These are phyloP conservation scores for Fraxinus dipetala DNA, from an alignment of 305 asterid genomes.

Conservation along the genomic window DNA sequence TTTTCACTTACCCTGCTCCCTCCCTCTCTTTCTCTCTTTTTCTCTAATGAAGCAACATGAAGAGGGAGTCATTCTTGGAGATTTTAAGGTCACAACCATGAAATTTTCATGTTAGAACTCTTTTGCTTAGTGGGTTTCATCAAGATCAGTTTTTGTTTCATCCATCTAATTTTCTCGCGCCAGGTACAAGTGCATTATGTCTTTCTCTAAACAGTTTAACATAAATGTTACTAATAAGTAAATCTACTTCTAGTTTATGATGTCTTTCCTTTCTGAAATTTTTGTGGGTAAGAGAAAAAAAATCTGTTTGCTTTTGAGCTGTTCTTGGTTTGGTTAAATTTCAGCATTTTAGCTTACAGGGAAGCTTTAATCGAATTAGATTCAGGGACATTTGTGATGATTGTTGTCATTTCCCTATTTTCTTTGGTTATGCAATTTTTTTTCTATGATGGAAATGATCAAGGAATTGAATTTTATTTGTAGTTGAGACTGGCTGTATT, in stretches of 20 bases:
- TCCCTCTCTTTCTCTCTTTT: not conserved
- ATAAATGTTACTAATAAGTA: too few relatives aligned
- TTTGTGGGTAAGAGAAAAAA: not conserved
- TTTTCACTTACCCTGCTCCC: not conserved
- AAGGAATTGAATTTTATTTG: not conserved
- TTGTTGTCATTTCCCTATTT: not conserved
- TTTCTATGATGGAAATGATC: not conserved
- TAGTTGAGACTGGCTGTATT: not conserved
- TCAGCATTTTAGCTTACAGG: not conserved
- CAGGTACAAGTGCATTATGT: not conserved
- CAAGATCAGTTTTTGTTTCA: not conserved
- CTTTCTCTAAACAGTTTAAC: not conserved
- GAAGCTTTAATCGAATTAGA: not conserved
- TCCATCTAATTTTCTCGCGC: not conserved
- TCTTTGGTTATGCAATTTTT: too few relatives aligned
- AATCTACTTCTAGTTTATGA: not conserved
- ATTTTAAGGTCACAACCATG: not conserved
- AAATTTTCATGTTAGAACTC: not conserved
- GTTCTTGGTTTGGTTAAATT: not conserved
- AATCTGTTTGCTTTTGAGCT: not conserved
- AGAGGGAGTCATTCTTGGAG: not conserved
- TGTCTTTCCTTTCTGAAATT: not conserved
- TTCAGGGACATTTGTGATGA: not conserved
- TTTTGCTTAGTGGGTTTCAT: not conserved
- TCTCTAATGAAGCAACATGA: not conserved